Evolutionary conservation across 257 asterid species (phyloP).

Genomic region (Solanum sitiens): DNA sequence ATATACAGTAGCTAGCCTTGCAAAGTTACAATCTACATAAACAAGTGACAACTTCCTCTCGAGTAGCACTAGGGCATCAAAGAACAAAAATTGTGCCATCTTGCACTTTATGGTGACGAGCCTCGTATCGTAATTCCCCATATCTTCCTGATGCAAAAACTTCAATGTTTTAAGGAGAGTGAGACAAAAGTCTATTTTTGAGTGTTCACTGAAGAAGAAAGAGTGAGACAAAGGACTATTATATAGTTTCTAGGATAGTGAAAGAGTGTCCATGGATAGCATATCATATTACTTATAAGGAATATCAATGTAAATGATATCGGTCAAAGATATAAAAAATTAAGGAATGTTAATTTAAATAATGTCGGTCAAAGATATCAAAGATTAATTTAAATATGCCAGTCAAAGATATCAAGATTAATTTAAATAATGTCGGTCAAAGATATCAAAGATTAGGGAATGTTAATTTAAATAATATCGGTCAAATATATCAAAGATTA

Average conservation of each 20-base stretch:
- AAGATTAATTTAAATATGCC: too few species aligned
- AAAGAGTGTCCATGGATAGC: neutral
- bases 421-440: too few species aligned
- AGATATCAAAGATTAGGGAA: neutral
- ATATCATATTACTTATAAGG: neutral
- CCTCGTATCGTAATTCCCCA: conserved; percentile 76
- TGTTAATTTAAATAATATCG: too few species aligned
- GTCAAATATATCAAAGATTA: neutral
- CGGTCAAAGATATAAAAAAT: too few species aligned
- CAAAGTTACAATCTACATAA: conserved; percentile 46
- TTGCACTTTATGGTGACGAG: conserved; percentile 35
- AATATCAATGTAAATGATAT: too few species aligned
- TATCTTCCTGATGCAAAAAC: conserved; percentile 50
- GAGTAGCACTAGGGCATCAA: conserved; percentile 79
- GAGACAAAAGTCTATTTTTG: too few species aligned
- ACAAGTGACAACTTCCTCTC: conserved; percentile 92
- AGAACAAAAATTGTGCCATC: conserved; percentile 30
- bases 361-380: neutral
- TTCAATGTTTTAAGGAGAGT: neutral
- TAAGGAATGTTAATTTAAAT: neutral
- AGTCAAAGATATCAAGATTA: too few species aligned
- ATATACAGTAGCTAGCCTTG: conserved; percentile 29
- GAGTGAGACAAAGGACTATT: neutral
- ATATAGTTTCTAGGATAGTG: neutral
- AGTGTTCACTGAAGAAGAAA: neutral